phyloP scores from a whole-genome alignment of 2,329 filamentous ascomycete genomes.

The Colletotrichum theobromicola region DNA sequence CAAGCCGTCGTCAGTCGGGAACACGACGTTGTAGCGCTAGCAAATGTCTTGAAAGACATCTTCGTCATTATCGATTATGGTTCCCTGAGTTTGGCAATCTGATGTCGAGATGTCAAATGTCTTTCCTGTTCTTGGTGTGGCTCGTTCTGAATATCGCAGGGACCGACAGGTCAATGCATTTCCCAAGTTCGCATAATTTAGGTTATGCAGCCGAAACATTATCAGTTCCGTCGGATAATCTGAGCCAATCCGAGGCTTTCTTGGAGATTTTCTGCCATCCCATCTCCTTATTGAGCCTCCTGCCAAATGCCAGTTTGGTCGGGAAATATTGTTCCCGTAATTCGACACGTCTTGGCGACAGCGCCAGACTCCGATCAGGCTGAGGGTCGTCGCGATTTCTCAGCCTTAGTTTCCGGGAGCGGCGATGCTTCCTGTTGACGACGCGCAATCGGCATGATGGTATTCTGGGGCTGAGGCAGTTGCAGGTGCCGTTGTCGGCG shows the following conservation, averaged over 20 bases:
- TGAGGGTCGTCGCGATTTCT: neutral
- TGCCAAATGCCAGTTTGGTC: neutral
- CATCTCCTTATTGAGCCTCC: neutral
- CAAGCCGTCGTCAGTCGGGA: neutral
- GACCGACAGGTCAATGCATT: slow-evolving; percentile 1
- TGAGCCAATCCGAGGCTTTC: neutral
- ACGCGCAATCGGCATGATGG: neutral
- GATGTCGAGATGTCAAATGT: neutral
- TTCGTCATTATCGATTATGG: neutral
- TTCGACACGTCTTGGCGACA: neutral
- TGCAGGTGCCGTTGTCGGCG: neutral
- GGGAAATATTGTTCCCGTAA: neutral
- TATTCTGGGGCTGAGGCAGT: neutral
- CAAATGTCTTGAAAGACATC: neutral
- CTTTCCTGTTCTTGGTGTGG: neutral
- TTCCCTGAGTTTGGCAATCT: neutral
- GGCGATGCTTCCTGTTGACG: neutral
- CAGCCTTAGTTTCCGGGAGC: neutral
- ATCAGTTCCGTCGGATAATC: slow-evolving; percentile 1
- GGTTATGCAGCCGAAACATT: slow-evolving; percentile 1
- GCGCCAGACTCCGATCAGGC: neutral
- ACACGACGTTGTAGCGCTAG: neutral
- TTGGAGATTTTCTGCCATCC: slow-evolving; percentile 3
- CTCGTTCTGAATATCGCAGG: neutral
- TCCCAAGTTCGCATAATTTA: neutral